Base-by-base conservation (phyloP, 768 basidiomycete genomes). In the Mycena rebaudengoi region DNA sequence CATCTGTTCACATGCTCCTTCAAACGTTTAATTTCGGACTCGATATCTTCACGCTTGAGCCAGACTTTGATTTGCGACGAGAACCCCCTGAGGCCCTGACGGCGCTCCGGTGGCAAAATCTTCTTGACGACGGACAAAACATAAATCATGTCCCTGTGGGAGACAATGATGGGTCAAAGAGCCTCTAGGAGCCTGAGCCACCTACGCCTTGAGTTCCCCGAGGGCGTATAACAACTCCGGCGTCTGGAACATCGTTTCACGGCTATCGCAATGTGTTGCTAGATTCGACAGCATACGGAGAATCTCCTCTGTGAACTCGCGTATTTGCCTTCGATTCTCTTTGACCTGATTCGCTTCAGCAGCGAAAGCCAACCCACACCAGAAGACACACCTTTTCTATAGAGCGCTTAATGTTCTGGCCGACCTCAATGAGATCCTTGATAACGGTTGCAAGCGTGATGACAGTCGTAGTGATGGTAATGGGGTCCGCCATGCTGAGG, bases 1-100 rank as follows among this genome's bases (percentile, higher is more conserved):
- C 65, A 67, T n/a, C 52, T 54, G 12, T 49, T 63, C 7, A 59
- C 57, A 49, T 54, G 65, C 14, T 63, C 50, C 37, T 54, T 62
- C 33, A 66, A 35, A 23, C 28, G 23, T n/a, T n/a, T 2, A 12
- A 66, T 62, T 29, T 62, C 39, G 1, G 18, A 20, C 44, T 67
- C 62, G 12, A 67, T 21, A 12, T 67, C 44, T 21, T 67, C 56
- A 1, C 61, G 62, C 49, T 67, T 63, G 5, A 49, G 26, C 65
- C 65, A 67, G 5, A 16, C 43, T 41, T 60, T 60, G 30, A 65
- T 0, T 30, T 65, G 55, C 6, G 51, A 41, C n/a, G 21, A n/a
- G 14, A 65, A 30, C 0, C 28, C 21, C 21, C 64, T 50, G 3
- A 65, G 14, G 0, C 64, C 56, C 10, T 40, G 40, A 4, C 3